Percentiles rank a stretch among this genome's conserved stretches.
Conservation (phyloP, 345 rosid species). For the Linum tenue region DNA sequence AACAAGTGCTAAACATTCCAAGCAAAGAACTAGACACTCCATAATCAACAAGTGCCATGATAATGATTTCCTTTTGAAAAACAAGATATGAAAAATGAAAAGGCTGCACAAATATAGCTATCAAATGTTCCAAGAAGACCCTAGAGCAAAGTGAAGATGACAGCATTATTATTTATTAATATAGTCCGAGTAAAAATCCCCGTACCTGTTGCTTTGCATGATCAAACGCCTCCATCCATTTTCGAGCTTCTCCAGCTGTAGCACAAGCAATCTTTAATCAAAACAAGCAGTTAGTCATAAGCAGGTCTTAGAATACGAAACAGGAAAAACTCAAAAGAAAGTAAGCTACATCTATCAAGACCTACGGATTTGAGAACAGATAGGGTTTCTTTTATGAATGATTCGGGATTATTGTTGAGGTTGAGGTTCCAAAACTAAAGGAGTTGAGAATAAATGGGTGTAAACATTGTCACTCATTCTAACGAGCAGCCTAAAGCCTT, state of each 20-base stretch:
- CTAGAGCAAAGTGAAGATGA: background rate
- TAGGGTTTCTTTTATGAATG: no score
- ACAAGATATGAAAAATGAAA: no score
- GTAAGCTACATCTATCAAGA: background rate
- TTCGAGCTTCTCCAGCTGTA: slow-evolving; percentile 72
- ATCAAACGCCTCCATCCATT: slow-evolving; percentile 96
- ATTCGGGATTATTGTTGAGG: no score
- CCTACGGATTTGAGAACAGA: background rate
- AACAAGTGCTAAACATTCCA: no score
- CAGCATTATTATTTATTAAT: background rate
- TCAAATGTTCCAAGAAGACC: background rate
- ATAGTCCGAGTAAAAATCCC: slow-evolving; percentile 2
- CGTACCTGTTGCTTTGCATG: slow-evolving; percentile 90
- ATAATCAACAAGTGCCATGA: background rate
- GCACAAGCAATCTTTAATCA: slow-evolving; percentile 80
- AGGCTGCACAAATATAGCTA: background rate
- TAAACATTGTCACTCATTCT: background rate
- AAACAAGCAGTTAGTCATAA: slow-evolving; percentile 14
- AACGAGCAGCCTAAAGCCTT: background rate
- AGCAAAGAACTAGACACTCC: background rate
- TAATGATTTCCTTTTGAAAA: background rate
- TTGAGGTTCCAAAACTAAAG: no score
- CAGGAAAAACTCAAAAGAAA: background rate
- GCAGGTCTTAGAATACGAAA: background rate
- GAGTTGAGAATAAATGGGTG: background rate